A percentile compares a stretch with the other conserved stretches of the same genome.
Evolutionary conservation across 2,329 filamentous ascomycete genomes (phyloP).

Genomic region (Metarhizium guizhouense): DNA sequence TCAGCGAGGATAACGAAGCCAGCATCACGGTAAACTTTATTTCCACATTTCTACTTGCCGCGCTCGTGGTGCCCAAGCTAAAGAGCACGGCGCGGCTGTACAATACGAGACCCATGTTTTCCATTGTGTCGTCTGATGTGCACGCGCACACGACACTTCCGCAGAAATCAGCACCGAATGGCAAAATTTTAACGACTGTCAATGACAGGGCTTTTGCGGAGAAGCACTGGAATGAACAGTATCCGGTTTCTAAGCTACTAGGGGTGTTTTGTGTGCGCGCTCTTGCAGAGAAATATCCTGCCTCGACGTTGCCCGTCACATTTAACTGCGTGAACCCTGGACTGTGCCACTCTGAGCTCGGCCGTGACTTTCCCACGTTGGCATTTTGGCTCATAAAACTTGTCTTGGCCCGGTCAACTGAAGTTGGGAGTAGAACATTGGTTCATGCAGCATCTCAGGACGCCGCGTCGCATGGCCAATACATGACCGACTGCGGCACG

Average conservation of each 20-base stretch:
- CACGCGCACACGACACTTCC: conserved; percentile 16
- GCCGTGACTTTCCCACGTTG: conserved; percentile 21
- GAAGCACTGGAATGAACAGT: conserved; percentile 10
- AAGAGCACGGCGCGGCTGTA: conserved; percentile 24
- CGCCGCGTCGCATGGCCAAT: conserved; percentile 34
- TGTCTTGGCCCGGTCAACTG: conserved; percentile 32
- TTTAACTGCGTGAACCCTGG: conserved; percentile 45
- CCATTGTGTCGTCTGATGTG: conserved; percentile 18
- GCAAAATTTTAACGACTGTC: background rate
- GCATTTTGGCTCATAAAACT: conserved; percentile 16
- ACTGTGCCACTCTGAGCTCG: conserved; percentile 38
- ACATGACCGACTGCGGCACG: conserved; percentile 26
- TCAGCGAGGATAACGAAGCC: conserved; percentile 36
- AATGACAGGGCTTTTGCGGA: conserved; percentile 15
- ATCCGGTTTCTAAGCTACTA: conserved; percentile 23
- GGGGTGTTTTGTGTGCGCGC: conserved; percentile 17
- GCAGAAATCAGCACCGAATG: conserved; percentile 11
- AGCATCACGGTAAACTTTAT: conserved; percentile 45
- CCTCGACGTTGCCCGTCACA: conserved; percentile 22
- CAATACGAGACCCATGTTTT: conserved; percentile 15
- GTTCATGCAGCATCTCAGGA: conserved; percentile 28
- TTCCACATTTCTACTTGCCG: conserved; percentile 38
- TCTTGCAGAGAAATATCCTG: conserved; percentile 8
- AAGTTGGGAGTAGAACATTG: conserved; percentile 37
- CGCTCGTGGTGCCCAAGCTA: conserved; percentile 42